A percentile compares a stretch with the other conserved stretches of the same genome.
phyloP scores from a whole-genome alignment of 2,329 filamentous ascomycete species.

The Claviceps spartinae region DNA sequence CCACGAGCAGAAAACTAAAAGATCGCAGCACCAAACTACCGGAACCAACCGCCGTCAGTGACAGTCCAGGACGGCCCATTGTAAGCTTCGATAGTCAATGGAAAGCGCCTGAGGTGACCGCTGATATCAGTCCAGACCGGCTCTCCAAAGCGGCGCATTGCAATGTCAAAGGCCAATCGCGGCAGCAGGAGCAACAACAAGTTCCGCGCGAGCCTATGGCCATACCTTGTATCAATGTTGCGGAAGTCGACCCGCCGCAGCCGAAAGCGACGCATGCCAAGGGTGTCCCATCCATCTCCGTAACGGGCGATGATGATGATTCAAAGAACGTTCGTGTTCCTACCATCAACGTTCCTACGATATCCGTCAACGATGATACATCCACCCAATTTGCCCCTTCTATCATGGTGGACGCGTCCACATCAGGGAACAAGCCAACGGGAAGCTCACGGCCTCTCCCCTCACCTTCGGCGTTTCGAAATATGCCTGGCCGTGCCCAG shows the following conservation, averaged over 20 bases:
- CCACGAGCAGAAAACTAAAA: slow-evolving; percentile 77
- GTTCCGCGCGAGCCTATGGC: slow-evolving; percentile 21
- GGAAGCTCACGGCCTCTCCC: slow-evolving; percentile 26
- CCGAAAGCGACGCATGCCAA: slow-evolving; percentile 15
- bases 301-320: slow-evolving; percentile 17
- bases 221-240: slow-evolving; percentile 42
- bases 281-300: slow-evolving; percentile 23
- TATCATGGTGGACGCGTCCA: slow-evolving; percentile 29
- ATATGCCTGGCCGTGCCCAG: slow-evolving; percentile 22
- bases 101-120: slow-evolving; percentile 55
- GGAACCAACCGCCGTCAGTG: slow-evolving; percentile 80
- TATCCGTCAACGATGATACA: slow-evolving; percentile 27
- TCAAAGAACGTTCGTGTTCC: slow-evolving; percentile 19
- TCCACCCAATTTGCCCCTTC: slow-evolving; percentile 26
- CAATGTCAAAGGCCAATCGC: slow-evolving; percentile 7
- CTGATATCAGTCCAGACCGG: slow-evolving; percentile 48
- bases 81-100: slow-evolving; percentile 89
- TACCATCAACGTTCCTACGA: slow-evolving; percentile 34
- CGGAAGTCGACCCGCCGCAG: slow-evolving; percentile 29
- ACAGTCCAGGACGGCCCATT: slow-evolving; percentile 81
- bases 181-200: slow-evolving; percentile 6
- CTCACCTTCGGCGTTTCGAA: slow-evolving; percentile 25
- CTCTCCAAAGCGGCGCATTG: slow-evolving; percentile 14
- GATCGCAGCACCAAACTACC: slow-evolving; percentile 80
- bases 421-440: slow-evolving; percentile 26